Evolutionary conservation across 2,329 filamentous ascomycete genomes (phyloP).

Genomic region (Xylariales sp.): DNA sequence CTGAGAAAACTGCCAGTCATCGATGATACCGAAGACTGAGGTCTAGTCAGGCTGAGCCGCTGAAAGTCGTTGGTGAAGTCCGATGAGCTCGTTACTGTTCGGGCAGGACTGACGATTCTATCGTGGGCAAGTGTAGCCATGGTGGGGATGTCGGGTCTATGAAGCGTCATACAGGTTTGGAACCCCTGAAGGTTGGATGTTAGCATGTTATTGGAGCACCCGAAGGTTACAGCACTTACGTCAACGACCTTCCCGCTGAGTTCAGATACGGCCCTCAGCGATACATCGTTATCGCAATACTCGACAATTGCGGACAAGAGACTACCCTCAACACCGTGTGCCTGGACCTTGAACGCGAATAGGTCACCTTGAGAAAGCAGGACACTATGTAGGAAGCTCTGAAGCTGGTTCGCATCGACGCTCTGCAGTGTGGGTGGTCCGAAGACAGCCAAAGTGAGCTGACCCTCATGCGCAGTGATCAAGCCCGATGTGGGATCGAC

Average conservation of each 20-base stretch:
- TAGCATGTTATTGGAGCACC: not conserved
- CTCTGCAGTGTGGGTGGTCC: constrained; percentile 15
- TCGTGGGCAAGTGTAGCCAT: constrained; percentile 14
- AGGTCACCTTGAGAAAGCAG: constrained; percentile 46
- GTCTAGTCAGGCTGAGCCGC: constrained; percentile 21
- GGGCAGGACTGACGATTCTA: constrained; percentile 16
- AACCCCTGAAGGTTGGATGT: constrained; percentile 16
- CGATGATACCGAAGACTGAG: constrained; percentile 17
- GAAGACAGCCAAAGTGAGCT: constrained; percentile 47
- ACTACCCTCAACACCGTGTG: constrained; percentile 33
- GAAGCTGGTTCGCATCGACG: constrained; percentile 22
- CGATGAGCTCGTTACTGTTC: constrained; percentile 14
- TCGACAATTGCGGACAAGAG: constrained; percentile 46
- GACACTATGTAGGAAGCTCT: constrained; percentile 34
- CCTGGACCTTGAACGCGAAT: constrained; percentile 44
- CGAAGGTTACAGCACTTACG: constrained; percentile 25
- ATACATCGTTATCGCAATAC: constrained; percentile 45
- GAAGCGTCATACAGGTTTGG: constrained; percentile 24
- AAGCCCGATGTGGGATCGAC: constrained; percentile 23
- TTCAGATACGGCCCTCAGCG: constrained; percentile 34
- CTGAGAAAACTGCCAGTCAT: constrained; percentile 19
- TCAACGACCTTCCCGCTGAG: constrained; percentile 34
- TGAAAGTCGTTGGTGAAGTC: constrained; percentile 22
- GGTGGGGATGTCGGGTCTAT: constrained; percentile 24
- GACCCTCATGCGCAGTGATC: constrained; percentile 47